Evolutionary conservation across 139 green algal genomes (phyloP), one percentile per base, ranked within the genome.

Genomic region (Micractinium conductrix): DNA sequence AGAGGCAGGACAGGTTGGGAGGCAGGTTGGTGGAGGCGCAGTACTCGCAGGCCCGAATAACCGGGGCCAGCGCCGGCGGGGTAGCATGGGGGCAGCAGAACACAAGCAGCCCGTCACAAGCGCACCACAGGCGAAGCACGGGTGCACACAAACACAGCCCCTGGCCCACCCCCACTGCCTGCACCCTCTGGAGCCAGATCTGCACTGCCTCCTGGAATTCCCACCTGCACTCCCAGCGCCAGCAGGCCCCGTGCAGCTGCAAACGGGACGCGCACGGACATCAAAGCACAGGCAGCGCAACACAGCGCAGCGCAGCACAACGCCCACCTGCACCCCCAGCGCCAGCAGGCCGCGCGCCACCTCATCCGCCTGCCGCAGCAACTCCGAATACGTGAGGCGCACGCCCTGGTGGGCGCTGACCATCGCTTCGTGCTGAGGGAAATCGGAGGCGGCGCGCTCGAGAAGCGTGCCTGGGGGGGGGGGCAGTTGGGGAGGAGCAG

Each of bases 281-380:
- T 58, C 48, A 10, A 58, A 16, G 48, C 65, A 42, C 26, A 73
- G 65, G 33, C 24, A 8, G 30, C 6, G 30, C 7, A 73, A 8
- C 30, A 40, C 9, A 65, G 17, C 5, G 55, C 55, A n/a, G 21
- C 17, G 16, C 55, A 65, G 16, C 12, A 16, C 48, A 48, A 12
- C 37, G 10, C 71, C 24, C 12, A 50, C 75, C 75, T 81, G 75
- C 70, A 88, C 76, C 5, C 93, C 86, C 78, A 90, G 88, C 74
- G 88, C 80, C 80, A 96, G 81, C 79, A 96, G 85, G 3, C 84
- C 70, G 6, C 53, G 42, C 2, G 85, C 79, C 21, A 60, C 60
- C 6, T 50, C 53, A 21, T 79, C 70, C 4, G 67, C 58, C 28
- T 80, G 69, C 10, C 43, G 33, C 48, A 37, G 58, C 40, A 89